Percentiles rank a stretch among this genome's conserved stretches.
These are phyloP conservation scores for Dactylellina drechsleri DNA, from an alignment of 2,329 filamentous ascomycete genomes.

Conservation along the genomic window DNA sequence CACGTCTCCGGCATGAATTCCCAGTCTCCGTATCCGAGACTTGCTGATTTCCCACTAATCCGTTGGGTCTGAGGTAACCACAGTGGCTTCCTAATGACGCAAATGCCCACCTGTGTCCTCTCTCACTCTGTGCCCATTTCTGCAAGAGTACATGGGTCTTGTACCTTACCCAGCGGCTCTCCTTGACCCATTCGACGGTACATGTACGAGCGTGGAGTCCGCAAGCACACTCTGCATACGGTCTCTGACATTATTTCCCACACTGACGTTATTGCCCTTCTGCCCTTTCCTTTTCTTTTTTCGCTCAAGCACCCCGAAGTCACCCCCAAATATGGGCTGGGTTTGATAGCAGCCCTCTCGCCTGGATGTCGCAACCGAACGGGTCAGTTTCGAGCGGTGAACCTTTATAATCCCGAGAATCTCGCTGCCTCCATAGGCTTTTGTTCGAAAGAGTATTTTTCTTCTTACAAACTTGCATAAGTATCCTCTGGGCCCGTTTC, in stretches of 20 bases:
- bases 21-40: slow-evolving; percentile 54
- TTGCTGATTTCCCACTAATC: slow-evolving; percentile 52
- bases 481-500: slow-evolving; percentile 13
- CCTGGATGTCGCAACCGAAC: slow-evolving; percentile 55
- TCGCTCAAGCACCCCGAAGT: slow-evolving; percentile 37
- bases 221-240: slow-evolving; percentile 54
- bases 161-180: slow-evolving; percentile 51
- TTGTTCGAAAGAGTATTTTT: slow-evolving; percentile 30
- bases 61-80: slow-evolving; percentile 23
- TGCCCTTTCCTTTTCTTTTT: slow-evolving; percentile 13
- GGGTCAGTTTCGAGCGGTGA: slow-evolving; percentile 33
- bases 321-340: slow-evolving; percentile 48
- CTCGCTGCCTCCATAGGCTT: slow-evolving; percentile 30
- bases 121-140: slow-evolving; percentile 8
- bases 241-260: slow-evolving; percentile 34
- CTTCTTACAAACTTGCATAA: slow-evolving; percentile 15
- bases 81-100: slow-evolving; percentile 51
- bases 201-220: slow-evolving; percentile 53
- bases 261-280: slow-evolving; percentile 53
- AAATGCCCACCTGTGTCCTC: slow-evolving; percentile 51
- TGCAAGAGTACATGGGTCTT: neutral
- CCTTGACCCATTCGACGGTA: slow-evolving; percentile 54
- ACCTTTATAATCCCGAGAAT: slow-evolving; percentile 52
- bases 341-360: slow-evolving; percentile 50
- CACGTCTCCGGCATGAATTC: slow-evolving; percentile 53